Conservation (phyloP, 169 alveolate genomes). For the Eimeria sp. region DNA sequence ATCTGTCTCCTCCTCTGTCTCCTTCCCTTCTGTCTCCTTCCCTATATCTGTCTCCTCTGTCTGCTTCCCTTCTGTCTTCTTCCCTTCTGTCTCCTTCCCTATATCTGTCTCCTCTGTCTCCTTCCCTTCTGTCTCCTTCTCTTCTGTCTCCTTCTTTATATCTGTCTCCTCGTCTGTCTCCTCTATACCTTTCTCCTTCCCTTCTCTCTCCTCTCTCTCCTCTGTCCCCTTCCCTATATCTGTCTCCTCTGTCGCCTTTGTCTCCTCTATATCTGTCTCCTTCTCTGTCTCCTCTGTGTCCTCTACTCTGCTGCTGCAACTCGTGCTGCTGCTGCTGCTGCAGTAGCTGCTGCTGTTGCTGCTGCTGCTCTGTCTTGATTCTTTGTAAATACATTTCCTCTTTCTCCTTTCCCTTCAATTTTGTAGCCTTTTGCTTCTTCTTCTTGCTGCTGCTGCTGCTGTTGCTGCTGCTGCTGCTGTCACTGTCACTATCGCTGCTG, state of each 20-base stretch:
- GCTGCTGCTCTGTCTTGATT: neutral
- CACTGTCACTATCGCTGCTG: constrained; percentile 17
- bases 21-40: constrained; percentile 13
- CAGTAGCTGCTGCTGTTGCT: neutral
- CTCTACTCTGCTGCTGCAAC: neutral
- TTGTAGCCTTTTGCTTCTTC: neutral
- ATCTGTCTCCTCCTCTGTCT: neutral
- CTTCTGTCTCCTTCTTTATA: neutral
- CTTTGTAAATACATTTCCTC: neutral
- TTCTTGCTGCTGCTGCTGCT: constrained; percentile 44
- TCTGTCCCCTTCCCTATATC: neutral
- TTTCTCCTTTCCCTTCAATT: neutral
- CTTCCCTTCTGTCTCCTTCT: neutral
- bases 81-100: neutral
- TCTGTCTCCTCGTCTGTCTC: neutral
- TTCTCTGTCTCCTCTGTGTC: neutral
- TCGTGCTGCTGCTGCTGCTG: too few relatives aligned
- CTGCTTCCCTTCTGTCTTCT: neutral
- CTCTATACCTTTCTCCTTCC: neutral
- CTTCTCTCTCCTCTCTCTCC: constrained; percentile 3
- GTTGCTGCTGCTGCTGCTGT: constrained; percentile 55
- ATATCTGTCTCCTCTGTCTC: neutral
- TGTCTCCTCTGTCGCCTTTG: constrained; percentile 2
- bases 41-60: neutral
- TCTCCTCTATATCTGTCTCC: constrained; percentile 9